A percentile compares a stretch with the other conserved stretches of the same genome.
These are phyloP conservation scores for Pichiaceae sp. DNA, from an alignment of 1,139 yeast genomes.

Conservation along the genomic window DNA sequence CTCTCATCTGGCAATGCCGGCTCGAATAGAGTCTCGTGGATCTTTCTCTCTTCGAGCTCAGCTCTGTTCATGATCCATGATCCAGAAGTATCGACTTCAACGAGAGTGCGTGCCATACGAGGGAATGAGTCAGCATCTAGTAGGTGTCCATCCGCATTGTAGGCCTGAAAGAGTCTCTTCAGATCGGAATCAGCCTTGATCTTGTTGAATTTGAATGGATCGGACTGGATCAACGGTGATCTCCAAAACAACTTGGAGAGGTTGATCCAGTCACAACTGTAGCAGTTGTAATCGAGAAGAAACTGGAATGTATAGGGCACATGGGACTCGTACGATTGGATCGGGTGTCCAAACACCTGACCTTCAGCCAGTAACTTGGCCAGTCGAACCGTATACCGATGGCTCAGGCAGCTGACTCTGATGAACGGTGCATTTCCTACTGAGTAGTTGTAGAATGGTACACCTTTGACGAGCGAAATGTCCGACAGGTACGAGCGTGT, in stretches of 20 bases:
- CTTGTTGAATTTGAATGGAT: constrained; percentile 15
- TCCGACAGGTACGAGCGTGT: constrained; percentile 46
- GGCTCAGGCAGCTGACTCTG: constrained; percentile 62
- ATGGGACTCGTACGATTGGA: constrained; percentile 68
- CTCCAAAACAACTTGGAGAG: constrained; percentile 30
- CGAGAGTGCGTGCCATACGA: constrained; percentile 50
- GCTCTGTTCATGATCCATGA: constrained; percentile 49
- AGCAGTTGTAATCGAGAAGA: constrained; percentile 71
- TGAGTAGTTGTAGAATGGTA: constrained; percentile 79
- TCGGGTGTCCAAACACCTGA: constrained; percentile 24
- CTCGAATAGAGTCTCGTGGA: constrained; percentile 28
- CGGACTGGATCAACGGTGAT: constrained; percentile 27
- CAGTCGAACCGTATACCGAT: constrained; percentile 50
- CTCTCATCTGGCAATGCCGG: constrained; percentile 3
- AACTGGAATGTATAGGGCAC: constrained; percentile 73
- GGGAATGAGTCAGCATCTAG: constrained; percentile 25
- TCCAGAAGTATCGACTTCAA: constrained; percentile 66
- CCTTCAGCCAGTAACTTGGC: constrained; percentile 52
- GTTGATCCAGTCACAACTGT: constrained; percentile 75
- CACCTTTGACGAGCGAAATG: constrained; percentile 62
- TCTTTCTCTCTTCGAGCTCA: constrained; percentile 33
- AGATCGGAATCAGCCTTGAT: constrained; percentile 14
- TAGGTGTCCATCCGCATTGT: constrained; percentile 11
- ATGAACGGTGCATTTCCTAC: constrained; percentile 55
- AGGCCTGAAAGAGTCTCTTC: constrained; percentile 8